Evolutionary conservation across 805 yeast species (phyloP).

Genomic region (Saccharomycopsis babjevae): DNA sequence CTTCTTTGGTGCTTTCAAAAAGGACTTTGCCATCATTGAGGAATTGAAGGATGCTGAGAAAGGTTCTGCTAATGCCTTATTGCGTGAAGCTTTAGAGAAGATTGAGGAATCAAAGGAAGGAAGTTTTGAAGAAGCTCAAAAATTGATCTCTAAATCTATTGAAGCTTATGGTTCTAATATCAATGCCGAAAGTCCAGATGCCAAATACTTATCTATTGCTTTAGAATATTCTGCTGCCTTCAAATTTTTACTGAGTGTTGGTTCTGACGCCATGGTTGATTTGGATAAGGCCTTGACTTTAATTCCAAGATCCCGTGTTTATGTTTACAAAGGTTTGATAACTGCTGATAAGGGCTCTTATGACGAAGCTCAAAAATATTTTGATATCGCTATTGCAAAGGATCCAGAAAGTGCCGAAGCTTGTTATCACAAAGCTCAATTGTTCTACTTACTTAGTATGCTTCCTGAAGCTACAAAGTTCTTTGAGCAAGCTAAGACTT

Average conservation of each 20-base stretch:
- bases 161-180: constrained; percentile 29
- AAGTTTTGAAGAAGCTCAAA: constrained; percentile 30
- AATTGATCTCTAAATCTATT: constrained; percentile 45
- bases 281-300: constrained; percentile 56
- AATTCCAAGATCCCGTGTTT: constrained; percentile 71
- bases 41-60: constrained; percentile 40
- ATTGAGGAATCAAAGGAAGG: constrained; percentile 35
- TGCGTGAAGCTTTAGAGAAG: constrained; percentile 55
- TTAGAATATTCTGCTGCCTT: constrained; percentile 78
- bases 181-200: constrained; percentile 22
- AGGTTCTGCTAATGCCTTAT: constrained; percentile 52
- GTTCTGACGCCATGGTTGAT: constrained; percentile 50
- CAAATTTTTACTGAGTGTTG: constrained; percentile 69
- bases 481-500: constrained; percentile 65
- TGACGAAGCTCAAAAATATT: constrained; percentile 54
- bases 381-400: constrained; percentile 57
- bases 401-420: constrained; percentile 71
- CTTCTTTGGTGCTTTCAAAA: constrained; percentile 76
- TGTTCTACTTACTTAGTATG: constrained; percentile 71
- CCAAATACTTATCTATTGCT: constrained; percentile 51
- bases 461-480: constrained; percentile 60
- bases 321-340: constrained; percentile 72
- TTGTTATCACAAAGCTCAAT: constrained; percentile 91
- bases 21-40: constrained; percentile 41
- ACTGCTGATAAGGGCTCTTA: constrained; percentile 63